These are phyloP conservation scores for Chenopodium suecicum DNA, from an alignment of 148 eudicot genomes.

Conservation along the genomic window DNA sequence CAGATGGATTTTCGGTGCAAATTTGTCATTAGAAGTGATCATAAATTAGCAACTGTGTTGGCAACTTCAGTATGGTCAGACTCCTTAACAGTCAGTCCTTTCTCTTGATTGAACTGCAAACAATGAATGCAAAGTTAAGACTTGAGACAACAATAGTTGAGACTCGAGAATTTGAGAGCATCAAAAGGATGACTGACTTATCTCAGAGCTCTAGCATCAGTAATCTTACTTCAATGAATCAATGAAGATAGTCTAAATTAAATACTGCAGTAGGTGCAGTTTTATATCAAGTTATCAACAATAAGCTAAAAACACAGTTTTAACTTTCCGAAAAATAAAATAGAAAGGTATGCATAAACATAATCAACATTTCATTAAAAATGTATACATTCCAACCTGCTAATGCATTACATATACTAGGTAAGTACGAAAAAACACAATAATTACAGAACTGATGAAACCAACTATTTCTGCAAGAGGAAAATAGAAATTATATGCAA, in stretches of 20 bases:
- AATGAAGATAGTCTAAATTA: background rate
- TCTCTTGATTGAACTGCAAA: constrained; percentile 63
- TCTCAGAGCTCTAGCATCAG: background rate
- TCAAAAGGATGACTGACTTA: background rate
- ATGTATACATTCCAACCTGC: background rate
- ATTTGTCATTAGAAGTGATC: background rate
- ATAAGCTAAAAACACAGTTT: background rate
- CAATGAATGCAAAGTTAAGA: constrained; percentile 1
- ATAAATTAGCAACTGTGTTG: constrained; percentile 31
- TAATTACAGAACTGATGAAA: background rate
- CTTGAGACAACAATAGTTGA: background rate
- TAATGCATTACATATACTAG: background rate
- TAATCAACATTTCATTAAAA: background rate
- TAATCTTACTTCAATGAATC: background rate
- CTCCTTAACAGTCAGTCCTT: constrained; percentile 48
- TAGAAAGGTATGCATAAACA: too few relatives aligned
- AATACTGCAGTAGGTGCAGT: background rate
- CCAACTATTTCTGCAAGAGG: background rate
- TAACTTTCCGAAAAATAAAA: background rate
- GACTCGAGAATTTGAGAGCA: too few relatives aligned
- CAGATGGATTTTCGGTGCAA: background rate
- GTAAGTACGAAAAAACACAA: background rate
- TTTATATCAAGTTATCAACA: background rate
- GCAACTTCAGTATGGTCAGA: constrained; percentile 46
- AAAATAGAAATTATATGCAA: background rate